Conservation (phyloP, 2,329 filamentous ascomycete genomes). For the Diplodia intermedia region DNA sequence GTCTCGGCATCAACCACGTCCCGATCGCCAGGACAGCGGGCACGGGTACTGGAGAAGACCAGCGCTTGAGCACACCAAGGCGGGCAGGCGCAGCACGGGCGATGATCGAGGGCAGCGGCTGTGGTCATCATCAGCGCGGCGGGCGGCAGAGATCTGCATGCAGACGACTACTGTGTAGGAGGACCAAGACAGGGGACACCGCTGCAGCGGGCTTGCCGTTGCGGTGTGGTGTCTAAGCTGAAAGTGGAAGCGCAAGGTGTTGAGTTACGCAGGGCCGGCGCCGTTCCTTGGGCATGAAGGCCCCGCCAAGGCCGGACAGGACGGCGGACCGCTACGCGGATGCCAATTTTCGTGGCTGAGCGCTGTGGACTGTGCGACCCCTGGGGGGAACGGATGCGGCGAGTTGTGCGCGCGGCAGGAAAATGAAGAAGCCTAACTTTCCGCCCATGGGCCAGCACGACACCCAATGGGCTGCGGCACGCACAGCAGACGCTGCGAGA, state of each 20-base stretch:
- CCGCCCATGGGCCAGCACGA: background rate
- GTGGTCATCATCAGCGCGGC: background rate
- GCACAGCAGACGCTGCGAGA: background rate
- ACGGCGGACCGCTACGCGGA: slow-evolving; percentile 31
- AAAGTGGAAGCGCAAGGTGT: slow-evolving; percentile 3
- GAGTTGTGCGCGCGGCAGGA: slow-evolving; percentile 4
- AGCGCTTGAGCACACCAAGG: slow-evolving; percentile 7
- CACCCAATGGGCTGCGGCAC: background rate
- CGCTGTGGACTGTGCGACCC: slow-evolving; percentile 21
- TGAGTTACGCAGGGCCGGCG: slow-evolving; percentile 25
- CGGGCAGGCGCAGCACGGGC: slow-evolving; percentile 16
- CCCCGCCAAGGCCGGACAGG: slow-evolving; percentile 30
- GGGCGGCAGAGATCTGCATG: slow-evolving; percentile 18
- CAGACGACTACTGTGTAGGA: background rate
- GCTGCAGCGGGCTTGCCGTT: background rate
- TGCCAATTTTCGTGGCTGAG: slow-evolving; percentile 33
- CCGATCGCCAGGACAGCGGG: slow-evolving; percentile 13
- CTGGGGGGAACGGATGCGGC: slow-evolving; percentile 16
- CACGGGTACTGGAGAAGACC: slow-evolving; percentile 11
- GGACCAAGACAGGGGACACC: slow-evolving; percentile 7
- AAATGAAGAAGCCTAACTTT: background rate
- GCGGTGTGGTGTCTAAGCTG: slow-evolving; percentile 3
- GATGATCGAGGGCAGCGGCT: background rate
- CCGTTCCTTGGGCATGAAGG: slow-evolving; percentile 28
- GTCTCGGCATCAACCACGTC: slow-evolving; percentile 24